Base-by-base conservation (phyloP, 306 rosid species). In the Casuarina cunninghamiana region DNA sequence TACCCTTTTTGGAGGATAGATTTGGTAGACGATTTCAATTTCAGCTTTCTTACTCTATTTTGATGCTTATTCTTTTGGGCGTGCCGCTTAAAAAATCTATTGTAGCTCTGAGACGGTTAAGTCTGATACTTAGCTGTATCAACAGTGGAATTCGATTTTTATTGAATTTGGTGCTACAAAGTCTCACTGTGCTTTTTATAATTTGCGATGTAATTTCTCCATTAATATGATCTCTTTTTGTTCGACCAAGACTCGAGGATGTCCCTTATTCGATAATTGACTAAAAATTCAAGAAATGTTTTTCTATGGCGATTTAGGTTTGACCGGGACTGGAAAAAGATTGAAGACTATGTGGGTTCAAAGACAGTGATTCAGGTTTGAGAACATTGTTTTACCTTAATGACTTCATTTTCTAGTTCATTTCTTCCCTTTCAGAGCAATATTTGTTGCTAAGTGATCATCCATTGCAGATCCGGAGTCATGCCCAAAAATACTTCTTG, bases 241-340 rank as follows among this genome's bases (percentile, higher is more conserved):
- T 57, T 57, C 63, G 13, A 57, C 32, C 38, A 57, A 57, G 21
- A 57, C 21, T 21, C 3, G 63, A 2, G 63, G 63, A 57, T 53
- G 58, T 53, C 12, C 58, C 19, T 17, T 53, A 12, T 53, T 65
- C 13, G n/a, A 55, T 62, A 46, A 69, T 69, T 4, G 17, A 53
- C 5, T 17, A 49, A 78, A 57, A 35, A 49, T 48, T 69, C 69
- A 26, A 32, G 41, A 35, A 43, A 3, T 42, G 26, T 61, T 11
- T 45, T 6, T 75, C 16, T 44, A 42, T 77, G 45, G 32, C 72
- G 57, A 55, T 83, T 77, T 80, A 91, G 98, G 76, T 93, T 93
- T 83, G 98, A 93, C 78, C 91, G 98, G 38, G 98, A 93, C 86
- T 93, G 98, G 98, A 93, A 93, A 85, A 93, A 93, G 72, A 93